Conservation (phyloP, 805 yeast species). For the Candida parachauliodes region DNA sequence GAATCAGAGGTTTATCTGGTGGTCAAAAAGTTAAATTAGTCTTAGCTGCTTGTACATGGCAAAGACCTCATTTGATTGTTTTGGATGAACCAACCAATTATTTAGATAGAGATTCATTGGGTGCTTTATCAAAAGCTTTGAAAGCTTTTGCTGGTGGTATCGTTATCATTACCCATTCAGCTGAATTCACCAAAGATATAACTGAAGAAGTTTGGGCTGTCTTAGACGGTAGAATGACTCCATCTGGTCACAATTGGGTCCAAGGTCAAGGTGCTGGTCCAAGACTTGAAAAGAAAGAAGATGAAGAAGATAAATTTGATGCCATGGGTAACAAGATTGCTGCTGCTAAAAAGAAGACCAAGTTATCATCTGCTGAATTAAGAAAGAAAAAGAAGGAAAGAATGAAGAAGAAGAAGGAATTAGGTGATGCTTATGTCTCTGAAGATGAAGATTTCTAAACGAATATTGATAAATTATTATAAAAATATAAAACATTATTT, state of each 20-base stretch:
- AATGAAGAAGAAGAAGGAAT: slow-evolving; percentile 99
- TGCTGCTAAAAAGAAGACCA: slow-evolving; percentile 91
- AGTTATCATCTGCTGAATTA: slow-evolving; percentile 97
- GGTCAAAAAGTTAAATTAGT: slow-evolving; percentile 99
- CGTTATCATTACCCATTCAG: slow-evolving; percentile 99
- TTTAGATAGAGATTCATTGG: slow-evolving; percentile 98
- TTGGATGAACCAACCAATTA: slow-evolving; percentile 99
- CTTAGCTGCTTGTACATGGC: slow-evolving; percentile 99
- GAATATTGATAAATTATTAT: too few species aligned
- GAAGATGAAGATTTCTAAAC: slow-evolving; percentile 52
- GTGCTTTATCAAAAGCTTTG: slow-evolving; percentile 98
- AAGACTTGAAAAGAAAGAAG: slow-evolving; percentile 96
- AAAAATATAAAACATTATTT: not conserved
- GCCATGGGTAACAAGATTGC: slow-evolving; percentile 99
- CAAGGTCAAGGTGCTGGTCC: slow-evolving; percentile 99
- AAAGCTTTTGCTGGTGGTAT: slow-evolving; percentile 99
- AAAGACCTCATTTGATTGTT: slow-evolving; percentile 99
- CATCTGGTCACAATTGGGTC: slow-evolving; percentile 99
- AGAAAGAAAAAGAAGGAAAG: slow-evolving; percentile 99
- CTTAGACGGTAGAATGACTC: slow-evolving; percentile 95
- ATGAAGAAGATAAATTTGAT: slow-evolving; percentile 97
- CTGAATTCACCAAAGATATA: slow-evolving; percentile 98
- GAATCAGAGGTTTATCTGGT: slow-evolving; percentile 99
- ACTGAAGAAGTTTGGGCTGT: slow-evolving; percentile 99
- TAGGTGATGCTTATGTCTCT: slow-evolving; percentile 98